Percentiles rank a stretch among this genome's conserved stretches.
These are phyloP conservation scores for Lasiosphaeriaceae sp. DNA, from an alignment of 495 filamentous ascomycete genomes.

Conservation along the genomic window DNA sequence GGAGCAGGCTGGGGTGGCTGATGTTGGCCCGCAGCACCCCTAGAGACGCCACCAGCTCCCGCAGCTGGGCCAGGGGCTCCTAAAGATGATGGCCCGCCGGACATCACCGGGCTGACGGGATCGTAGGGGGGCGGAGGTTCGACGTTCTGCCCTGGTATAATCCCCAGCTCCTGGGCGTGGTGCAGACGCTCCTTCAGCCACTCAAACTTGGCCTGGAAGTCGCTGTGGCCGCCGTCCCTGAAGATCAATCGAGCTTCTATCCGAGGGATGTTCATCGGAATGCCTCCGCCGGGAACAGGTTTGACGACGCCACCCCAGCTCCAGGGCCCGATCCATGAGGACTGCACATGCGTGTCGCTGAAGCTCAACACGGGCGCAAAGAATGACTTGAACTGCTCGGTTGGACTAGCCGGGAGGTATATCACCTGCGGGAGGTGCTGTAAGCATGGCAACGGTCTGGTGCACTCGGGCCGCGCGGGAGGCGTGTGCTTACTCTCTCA, in stretches of 20 bases:
- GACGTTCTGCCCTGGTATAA: slow-evolving; percentile 49
- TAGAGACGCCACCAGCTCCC: neutral
- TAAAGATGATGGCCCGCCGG: slow-evolving; percentile 26
- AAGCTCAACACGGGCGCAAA: slow-evolving; percentile 81
- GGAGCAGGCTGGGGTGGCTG: slow-evolving; percentile 47
- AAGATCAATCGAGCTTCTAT: slow-evolving; percentile 83
- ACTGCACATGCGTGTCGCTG: slow-evolving; percentile 81
- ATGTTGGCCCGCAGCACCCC: slow-evolving; percentile 11
- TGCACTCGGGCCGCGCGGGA: neutral
- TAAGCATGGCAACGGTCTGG: slow-evolving; percentile 12
- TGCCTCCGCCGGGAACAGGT: slow-evolving; percentile 79
- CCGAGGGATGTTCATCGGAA: slow-evolving; percentile 66
- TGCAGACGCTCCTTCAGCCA: slow-evolving; percentile 76
- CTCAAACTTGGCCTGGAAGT: slow-evolving; percentile 81
- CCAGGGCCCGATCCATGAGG: slow-evolving; percentile 95
- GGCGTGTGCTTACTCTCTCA: slow-evolving; percentile 61
- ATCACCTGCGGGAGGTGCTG: slow-evolving; percentile 57
- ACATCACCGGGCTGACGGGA: slow-evolving; percentile 15
- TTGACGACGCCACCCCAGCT: slow-evolving; percentile 77
- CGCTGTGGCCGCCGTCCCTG: slow-evolving; percentile 90
- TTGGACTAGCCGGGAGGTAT: slow-evolving; percentile 73
- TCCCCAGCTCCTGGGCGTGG: slow-evolving; percentile 69
- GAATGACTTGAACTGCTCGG: slow-evolving; percentile 75
- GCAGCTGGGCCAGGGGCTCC: neutral
- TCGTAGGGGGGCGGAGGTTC: slow-evolving; percentile 87